phyloP scores from a whole-genome alignment of 1,139 yeast genomes.

The Kurtzmaniella quercitrusa region DNA sequence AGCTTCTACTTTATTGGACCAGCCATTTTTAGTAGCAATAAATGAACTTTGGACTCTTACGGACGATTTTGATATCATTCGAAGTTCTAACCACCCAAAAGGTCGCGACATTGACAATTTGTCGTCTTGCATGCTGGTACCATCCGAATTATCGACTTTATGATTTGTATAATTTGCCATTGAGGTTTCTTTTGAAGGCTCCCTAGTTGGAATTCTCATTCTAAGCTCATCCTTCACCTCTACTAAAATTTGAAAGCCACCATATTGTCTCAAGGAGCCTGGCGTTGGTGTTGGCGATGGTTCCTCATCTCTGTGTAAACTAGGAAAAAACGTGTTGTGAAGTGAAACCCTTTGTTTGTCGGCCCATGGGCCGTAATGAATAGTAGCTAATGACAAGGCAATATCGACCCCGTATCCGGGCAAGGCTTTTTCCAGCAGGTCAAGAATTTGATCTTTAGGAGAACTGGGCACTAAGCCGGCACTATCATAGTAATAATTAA shows the following conservation, averaged over 20 bases:
- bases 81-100: constrained; percentile 89
- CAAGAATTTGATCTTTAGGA: constrained; percentile 6
- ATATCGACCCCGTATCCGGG: constrained; percentile 71
- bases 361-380: constrained; percentile 95
- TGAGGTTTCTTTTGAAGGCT: constrained; percentile 63
- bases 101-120: constrained; percentile 36
- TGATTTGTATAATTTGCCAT: constrained; percentile 17
- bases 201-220: constrained; percentile 80
- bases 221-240: constrained; percentile 61
- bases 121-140: background rate
- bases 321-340: constrained; percentile 67
- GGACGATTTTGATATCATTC: constrained; percentile 51
- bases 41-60: constrained; percentile 47
- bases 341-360: constrained; percentile 74
- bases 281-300: constrained; percentile 40
- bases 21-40: constrained; percentile 56
- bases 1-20: constrained; percentile 48
- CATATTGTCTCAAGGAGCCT: constrained; percentile 52
- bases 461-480: constrained; percentile 57
- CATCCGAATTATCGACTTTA: background rate
- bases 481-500: constrained; percentile 64
- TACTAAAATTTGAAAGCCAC: constrained; percentile 52
- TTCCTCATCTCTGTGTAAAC: constrained; percentile 53
- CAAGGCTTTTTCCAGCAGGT: constrained; percentile 20
- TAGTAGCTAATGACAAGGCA: constrained; percentile 55